Evolutionary conservation across 2,329 filamentous ascomycete genomes (phyloP), one percentile per base, ranked within the genome.

Genomic region (Simplicillium aogashimaense): DNA sequence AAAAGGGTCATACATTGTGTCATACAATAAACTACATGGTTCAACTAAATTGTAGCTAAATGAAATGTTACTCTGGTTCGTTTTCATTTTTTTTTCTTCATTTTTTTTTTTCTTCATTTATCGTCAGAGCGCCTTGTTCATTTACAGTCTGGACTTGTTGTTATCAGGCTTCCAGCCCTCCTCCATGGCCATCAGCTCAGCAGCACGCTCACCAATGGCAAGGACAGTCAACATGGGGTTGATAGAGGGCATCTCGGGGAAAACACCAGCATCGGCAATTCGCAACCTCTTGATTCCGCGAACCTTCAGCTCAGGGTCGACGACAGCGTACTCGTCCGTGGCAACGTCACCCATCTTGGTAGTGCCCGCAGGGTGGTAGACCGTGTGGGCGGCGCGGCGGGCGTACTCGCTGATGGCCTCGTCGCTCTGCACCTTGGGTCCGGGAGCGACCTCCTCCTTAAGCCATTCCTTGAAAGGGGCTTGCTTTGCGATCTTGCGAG

Each of bases 181-280:
- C 56, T 81, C 71, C 25, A 82, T 82, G 56, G 61, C 61, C 45
- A 95, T 82, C 59, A 95, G 61, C 70, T 95, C 88, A 0, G 88
- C 88, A 6, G 79, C 82, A 42, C 84, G 74, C 75, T 95, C 88
- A 7, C 85, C 88, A 52, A 94, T 77, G 39, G 78, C 82, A 55
- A 94, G 62, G 5, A 94, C 87, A 2, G 87, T 95, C 55, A 94
- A 67, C 88, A 94, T 92, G 43, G 86, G 87, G 67, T 94, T 94
- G 58, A 92, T 83, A 40, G 76, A 83, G 35, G 84, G 73, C 78
- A 94, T 94, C 45, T 83, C 83, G 0, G 87, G 88, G 69, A 94
- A 94, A 38, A 94, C 76, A 53, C 87, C 86, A 0, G 87, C 87
- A 59, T 94, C 87, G 1, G 86, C 86, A 50, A 94, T 86, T 43